Evolutionary conservation across 23 red algal genomes (phyloP), one percentile per base, ranked within the genome.

Genomic region (Agarophyton chilense): DNA sequence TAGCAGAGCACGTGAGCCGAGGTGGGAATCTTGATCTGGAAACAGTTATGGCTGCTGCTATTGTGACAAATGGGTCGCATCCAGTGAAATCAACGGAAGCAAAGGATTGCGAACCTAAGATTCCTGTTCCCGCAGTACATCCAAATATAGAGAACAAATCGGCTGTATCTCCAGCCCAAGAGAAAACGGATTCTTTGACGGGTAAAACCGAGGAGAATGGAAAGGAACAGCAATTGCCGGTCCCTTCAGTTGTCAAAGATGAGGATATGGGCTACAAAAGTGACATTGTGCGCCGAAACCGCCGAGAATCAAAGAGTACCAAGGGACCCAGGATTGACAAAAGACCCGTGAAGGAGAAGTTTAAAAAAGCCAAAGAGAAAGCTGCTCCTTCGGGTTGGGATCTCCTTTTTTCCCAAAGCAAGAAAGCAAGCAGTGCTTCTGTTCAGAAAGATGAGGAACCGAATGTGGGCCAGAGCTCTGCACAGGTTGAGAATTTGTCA

Each of bases 1-100:
- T 89, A 47, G 35, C 63, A 19, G 85, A 89, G 26, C 85, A 89
- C n/a, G 50, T 89, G 2, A 89, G 54, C 14, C 28, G 60, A 2
- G 85, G 85, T 53, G 85, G 85, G 2, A 67, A 46, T 78, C 52
- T 89, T 21, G 85, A 89, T 34, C 46, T 89, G 10, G 85, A 89
- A 61, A 72, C 71, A 6, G 72, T 89, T 51, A 77, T 89, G 73
- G 85, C 85, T 45, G 85, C 85, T 38, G 72, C 85, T 67, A 65
- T 89, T 22, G 72, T 71, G 12, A 66, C 63, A 22, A 78, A 63
- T 65, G 53, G 60, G 43, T 77, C 85, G 16, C 35, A 64, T n/a
- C 11, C 85, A 33, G 35, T 53, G 26, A 35, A 64, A 42, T 16
- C 76, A 26, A 26, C 43, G 5, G 54, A 80, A 26, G 21, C 12